Percentiles rank a stretch among this genome's conserved stretches.
phyloP scores from a whole-genome alignment of 1,284 basidiomycete genomes.

The Trametes pubescens region DNA sequence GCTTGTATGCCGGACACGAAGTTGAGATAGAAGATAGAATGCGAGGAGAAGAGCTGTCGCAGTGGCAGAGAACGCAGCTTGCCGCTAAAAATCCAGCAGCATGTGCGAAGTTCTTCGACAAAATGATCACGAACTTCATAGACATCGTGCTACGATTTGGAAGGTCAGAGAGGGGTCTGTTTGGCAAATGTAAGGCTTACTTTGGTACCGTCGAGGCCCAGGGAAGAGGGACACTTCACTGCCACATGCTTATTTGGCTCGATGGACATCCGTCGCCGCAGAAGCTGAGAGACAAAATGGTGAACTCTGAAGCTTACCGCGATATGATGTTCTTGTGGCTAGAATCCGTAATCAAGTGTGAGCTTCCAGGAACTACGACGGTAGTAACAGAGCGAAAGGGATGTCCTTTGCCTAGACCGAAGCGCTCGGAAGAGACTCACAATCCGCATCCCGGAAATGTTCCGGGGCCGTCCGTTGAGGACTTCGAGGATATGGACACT shows the following conservation, averaged over 20 bases:
- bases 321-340: conserved; percentile 1
- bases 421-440: background rate
- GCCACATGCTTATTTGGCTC: conserved; percentile 34
- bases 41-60: background rate
- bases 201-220: conserved; percentile 33
- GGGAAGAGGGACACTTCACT: conserved; percentile 27
- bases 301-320: background rate
- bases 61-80: background rate
- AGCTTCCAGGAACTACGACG: conserved; percentile 3
- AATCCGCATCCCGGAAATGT: background rate
- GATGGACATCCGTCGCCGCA: conserved; percentile 19
- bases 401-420: background rate
- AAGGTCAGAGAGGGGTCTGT: conserved; percentile 1
- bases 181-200: conserved; percentile 24
- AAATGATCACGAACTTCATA: conserved; percentile 18
- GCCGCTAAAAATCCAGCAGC: background rate
- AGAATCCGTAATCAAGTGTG: conserved; percentile 20
- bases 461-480: background rate
- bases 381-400: background rate
- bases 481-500: background rate
- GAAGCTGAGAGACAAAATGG: conserved; percentile 18
- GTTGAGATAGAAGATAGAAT: background rate
- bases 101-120: conserved; percentile 18
- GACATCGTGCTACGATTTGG: conserved; percentile 9
- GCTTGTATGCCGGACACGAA: background rate